Conservation (phyloP, 2,329 filamentous ascomycete genomes). For the Apiospora kogelbergensis region DNA sequence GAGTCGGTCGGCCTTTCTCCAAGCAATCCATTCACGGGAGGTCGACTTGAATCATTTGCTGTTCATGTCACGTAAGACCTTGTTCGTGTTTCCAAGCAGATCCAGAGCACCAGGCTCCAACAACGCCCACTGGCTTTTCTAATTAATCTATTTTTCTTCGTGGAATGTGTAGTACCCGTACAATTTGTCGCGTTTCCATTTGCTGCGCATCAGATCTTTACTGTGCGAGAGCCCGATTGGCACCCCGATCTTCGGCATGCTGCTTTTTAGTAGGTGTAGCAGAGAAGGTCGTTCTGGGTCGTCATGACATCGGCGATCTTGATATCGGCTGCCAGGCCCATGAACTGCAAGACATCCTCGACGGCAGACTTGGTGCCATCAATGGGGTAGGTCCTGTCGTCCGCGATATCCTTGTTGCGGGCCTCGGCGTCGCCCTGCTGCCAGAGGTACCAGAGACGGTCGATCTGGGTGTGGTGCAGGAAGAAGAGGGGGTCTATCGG, state of each 20-base stretch:
- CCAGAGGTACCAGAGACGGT: slow-evolving; percentile 10
- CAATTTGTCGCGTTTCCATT: no score
- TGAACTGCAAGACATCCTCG: neutral
- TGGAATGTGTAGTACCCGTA: no score
- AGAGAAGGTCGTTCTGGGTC: neutral
- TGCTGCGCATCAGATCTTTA: no score
- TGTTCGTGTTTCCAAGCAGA: no score
- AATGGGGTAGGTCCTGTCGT: neutral
- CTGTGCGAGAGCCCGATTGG: no score
- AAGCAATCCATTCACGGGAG: neutral
- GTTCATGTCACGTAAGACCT: no score
- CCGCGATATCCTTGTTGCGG: neutral
- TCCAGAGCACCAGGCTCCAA: no score
- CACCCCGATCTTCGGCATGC: neutral
- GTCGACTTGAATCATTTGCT: no score
- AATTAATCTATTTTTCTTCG: no score
- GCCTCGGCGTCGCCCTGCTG: neutral
- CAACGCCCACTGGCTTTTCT: no score
- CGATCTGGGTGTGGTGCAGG: slow-evolving; percentile 8
- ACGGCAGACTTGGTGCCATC: neutral
- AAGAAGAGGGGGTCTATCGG: slow-evolving; percentile 11
- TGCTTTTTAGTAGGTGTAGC: neutral
- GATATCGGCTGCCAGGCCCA: neutral
- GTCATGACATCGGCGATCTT: neutral
- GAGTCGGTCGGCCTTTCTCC: neutral